These are phyloP conservation scores for Aspergillus kassunensis DNA, from an alignment of 495 filamentous ascomycete species.

Conservation along the genomic window DNA sequence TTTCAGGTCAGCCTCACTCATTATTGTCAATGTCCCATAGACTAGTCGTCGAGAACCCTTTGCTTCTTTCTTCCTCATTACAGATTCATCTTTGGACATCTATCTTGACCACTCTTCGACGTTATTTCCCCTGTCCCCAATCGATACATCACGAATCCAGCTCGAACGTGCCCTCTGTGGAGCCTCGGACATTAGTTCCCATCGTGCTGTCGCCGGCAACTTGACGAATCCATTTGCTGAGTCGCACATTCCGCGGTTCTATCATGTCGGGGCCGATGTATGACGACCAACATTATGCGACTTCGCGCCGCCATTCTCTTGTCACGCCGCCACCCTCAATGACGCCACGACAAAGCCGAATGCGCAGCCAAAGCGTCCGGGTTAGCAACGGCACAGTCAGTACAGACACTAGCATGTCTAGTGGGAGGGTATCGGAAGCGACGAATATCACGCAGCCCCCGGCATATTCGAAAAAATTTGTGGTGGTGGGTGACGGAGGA, in stretches of 20 bases:
- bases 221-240: slow-evolving; percentile 9
- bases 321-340: slow-evolving; percentile 45
- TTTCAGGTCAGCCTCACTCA: slow-evolving; percentile 19
- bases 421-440: slow-evolving; percentile 63
- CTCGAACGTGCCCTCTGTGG: slow-evolving; percentile 17
- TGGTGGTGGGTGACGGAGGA: slow-evolving; percentile 95
- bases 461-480: slow-evolving; percentile 96
- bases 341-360: slow-evolving; percentile 46
- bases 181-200: slow-evolving; percentile 17
- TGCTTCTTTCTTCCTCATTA: slow-evolving; percentile 13
- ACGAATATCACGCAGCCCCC: slow-evolving; percentile 86
- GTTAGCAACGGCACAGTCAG: slow-evolving; percentile 79
- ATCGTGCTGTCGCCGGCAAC: slow-evolving; percentile 15
- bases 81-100: too few relatives aligned
- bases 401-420: slow-evolving; percentile 66
- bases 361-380: slow-evolving; percentile 58
- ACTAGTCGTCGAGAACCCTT: slow-evolving; percentile 19
- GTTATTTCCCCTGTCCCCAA: too few relatives aligned
- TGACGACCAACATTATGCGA: slow-evolving; percentile 48
- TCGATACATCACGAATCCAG: slow-evolving; percentile 4
- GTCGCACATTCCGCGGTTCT: slow-evolving; percentile 20
- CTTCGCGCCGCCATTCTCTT: slow-evolving; percentile 46
- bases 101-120: too few relatives aligned
- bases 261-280: slow-evolving; percentile 48
- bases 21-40: background rate